phyloP scores from a whole-genome alignment of 441 rosid species.

The Brassica balearica region DNA sequence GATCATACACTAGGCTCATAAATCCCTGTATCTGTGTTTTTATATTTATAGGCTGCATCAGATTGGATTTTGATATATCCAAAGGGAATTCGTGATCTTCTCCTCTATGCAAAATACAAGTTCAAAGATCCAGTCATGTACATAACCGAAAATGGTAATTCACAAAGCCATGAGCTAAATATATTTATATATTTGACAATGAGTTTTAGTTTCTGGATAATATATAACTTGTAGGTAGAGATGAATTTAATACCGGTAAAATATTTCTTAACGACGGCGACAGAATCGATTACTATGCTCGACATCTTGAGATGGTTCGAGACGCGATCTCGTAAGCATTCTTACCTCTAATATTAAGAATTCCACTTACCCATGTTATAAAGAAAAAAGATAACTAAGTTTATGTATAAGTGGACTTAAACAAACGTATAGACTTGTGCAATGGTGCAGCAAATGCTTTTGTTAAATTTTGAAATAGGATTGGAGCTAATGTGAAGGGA shows the following conservation, averaged over 20 bases:
- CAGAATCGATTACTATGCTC: background rate
- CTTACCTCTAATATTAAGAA: background rate
- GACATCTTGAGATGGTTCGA: background rate
- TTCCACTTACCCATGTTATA: background rate
- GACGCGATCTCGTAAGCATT: constrained; percentile 4
- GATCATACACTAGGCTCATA: background rate
- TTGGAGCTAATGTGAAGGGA: background rate
- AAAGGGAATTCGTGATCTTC: background rate
- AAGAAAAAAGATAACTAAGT: too few relatives aligned
- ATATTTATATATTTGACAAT: background rate
- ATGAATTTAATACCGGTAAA: background rate
- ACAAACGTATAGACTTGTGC: background rate
- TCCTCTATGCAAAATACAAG: background rate
- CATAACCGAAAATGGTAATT: background rate
- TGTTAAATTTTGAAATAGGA: background rate
- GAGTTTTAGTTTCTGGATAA: background rate
- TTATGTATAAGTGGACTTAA: background rate
- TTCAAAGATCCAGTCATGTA: background rate
- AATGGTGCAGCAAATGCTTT: background rate
- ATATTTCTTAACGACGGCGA: background rate
- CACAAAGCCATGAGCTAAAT: background rate
- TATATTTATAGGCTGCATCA: background rate
- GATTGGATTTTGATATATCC: background rate
- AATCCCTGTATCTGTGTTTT: background rate
- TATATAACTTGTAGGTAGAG: background rate